These are phyloP conservation scores for Penicillium sp. DNA, from an alignment of 2,329 filamentous ascomycete species.

Conservation along the genomic window DNA sequence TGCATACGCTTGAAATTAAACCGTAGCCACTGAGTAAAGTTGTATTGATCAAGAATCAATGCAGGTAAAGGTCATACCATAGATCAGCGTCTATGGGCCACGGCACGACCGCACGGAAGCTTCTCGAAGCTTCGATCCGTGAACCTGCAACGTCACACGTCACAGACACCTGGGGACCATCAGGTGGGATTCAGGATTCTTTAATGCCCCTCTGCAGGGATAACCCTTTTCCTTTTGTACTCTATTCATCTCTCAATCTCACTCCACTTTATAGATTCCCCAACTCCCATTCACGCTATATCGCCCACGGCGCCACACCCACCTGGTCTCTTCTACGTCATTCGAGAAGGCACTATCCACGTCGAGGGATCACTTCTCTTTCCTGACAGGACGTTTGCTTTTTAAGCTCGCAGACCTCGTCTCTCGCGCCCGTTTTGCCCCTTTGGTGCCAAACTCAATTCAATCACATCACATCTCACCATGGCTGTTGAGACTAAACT, in stretches of 20 bases:
- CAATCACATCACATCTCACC: conserved; percentile 30
- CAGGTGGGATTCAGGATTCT: conserved; percentile 11
- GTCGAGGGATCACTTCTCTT: conserved; percentile 2
- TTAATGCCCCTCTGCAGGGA: not conserved
- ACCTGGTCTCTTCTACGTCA: conserved; percentile 35
- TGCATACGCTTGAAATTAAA: not conserved
- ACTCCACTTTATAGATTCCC: not conserved
- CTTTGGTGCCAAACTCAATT: conserved; percentile 9
- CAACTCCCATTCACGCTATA: not conserved
- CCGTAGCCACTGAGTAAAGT: not conserved
- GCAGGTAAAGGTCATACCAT: not conserved
- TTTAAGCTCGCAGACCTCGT: conserved; percentile 3
- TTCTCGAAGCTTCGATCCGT: conserved; percentile 39
- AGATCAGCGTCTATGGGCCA: not conserved
- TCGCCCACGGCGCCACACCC: not conserved
- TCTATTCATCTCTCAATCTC: conserved; percentile 2
- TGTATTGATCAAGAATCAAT: not conserved
- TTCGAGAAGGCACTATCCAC: conserved; percentile 27
- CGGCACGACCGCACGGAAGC: conserved; percentile 21
- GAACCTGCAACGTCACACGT: conserved; percentile 31
- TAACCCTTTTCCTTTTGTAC: not conserved
- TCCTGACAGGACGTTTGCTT: conserved; percentile 1
- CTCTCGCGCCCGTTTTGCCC: not conserved
- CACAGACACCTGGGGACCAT: conserved; percentile 22
- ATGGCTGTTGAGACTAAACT: conserved; percentile 97